phyloP scores from a whole-genome alignment of 768 basidiomycete species.

The Suillus lakei region DNA sequence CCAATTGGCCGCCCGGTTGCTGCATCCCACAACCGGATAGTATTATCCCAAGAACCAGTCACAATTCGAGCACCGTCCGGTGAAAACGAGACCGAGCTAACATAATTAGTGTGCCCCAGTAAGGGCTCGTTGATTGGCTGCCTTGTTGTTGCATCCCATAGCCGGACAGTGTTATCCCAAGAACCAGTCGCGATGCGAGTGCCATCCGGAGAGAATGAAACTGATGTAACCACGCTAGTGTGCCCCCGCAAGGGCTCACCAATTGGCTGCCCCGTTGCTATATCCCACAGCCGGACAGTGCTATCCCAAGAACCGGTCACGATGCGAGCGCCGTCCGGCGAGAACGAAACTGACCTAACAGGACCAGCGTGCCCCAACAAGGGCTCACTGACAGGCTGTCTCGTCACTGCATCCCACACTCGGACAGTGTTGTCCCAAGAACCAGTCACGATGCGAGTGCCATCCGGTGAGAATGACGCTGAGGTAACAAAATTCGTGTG shows the following conservation, averaged over 20 bases:
- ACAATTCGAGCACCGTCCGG: background rate
- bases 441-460: background rate
- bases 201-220: conserved; percentile 5
- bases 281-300: conserved; percentile 6
- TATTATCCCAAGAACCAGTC: background rate
- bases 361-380: background rate
- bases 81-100: conserved; percentile 2
- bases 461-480: conserved; percentile 5
- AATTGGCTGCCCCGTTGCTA: background rate
- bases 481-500: background rate
- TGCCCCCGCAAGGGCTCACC: conserved; percentile 3
- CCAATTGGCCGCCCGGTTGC: background rate
- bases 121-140: background rate
- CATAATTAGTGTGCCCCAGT: background rate
- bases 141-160: conserved; percentile 1
- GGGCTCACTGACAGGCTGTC: background rate
- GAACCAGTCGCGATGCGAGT: background rate
- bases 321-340: background rate
- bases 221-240: background rate
- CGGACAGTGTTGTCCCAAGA: background rate
- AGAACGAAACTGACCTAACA: conserved; percentile 5
- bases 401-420: conserved; percentile 1
- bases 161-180: background rate
- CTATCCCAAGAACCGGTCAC: conserved; percentile 6
- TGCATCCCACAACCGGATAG: conserved; percentile 1